These are phyloP conservation scores for Aspergillus unguis DNA, from an alignment of 2,329 filamentous ascomycete genomes.

Conservation along the genomic window DNA sequence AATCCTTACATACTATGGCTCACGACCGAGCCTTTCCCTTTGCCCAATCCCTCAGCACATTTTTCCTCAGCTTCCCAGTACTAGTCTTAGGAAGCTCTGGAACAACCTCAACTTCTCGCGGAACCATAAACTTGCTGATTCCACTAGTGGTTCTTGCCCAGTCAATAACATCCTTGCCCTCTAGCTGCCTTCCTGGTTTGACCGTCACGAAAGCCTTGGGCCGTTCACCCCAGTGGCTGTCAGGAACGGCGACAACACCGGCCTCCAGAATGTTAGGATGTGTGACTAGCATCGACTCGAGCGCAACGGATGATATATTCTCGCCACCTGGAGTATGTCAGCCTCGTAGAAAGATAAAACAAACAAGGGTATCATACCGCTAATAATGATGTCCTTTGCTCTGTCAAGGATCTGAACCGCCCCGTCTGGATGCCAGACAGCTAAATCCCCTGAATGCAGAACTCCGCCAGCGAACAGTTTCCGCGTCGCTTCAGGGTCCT, in stretches of 20 bases:
- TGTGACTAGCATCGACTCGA: constrained; percentile 83
- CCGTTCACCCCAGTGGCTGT: constrained; percentile 92
- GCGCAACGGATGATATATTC: constrained; percentile 90
- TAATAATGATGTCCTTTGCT: constrained; percentile 98
- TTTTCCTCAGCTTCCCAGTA: constrained; percentile 96
- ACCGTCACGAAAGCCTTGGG: constrained; percentile 91
- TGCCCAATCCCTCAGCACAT: constrained; percentile 82
- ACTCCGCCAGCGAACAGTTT: constrained; percentile 86
- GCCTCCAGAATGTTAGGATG: constrained; percentile 89
- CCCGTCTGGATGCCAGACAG: constrained; percentile 89
- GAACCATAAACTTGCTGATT: constrained; percentile 90
- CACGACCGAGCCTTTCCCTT: constrained; percentile 43
- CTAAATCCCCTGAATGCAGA: constrained; percentile 84
- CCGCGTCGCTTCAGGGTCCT: constrained; percentile 77
- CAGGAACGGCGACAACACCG: constrained; percentile 81
- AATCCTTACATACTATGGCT: neutral
- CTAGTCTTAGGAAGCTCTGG: constrained; percentile 89
- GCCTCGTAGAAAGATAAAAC: neutral
- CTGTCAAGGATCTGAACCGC: constrained; percentile 89
- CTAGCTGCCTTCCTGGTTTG: constrained; percentile 61
- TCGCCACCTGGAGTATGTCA: constrained; percentile 66
- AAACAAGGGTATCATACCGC: constrained; percentile 53
- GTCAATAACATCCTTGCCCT: constrained; percentile 67
- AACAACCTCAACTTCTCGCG: constrained; percentile 72
- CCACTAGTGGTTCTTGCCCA: constrained; percentile 80